These are phyloP conservation scores for Pyrenophora graminea DNA, from an alignment of 2,329 filamentous ascomycete genomes.

Conservation along the genomic window DNA sequence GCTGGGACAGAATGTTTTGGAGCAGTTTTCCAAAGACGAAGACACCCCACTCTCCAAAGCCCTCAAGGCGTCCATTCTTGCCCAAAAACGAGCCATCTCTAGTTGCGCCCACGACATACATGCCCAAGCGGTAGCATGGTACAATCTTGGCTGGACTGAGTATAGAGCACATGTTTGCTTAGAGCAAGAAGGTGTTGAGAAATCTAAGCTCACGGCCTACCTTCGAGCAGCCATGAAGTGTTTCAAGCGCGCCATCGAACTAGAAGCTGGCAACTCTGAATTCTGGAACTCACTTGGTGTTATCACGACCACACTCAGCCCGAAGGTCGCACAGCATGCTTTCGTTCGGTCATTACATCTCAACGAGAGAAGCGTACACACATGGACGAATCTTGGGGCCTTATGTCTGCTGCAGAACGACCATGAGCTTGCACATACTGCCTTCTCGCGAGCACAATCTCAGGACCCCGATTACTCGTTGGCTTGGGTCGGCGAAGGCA, in stretches of 20 bases:
- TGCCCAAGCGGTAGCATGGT: slow-evolving; percentile 93
- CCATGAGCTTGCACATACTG: slow-evolving; percentile 80
- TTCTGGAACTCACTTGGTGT: slow-evolving; percentile 98
- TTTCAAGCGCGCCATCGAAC: slow-evolving; percentile 94
- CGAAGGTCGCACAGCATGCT: slow-evolving; percentile 87
- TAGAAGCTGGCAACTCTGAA: slow-evolving; percentile 90
- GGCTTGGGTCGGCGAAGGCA: slow-evolving; percentile 91
- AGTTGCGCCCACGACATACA: slow-evolving; percentile 74
- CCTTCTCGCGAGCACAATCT: slow-evolving; percentile 88
- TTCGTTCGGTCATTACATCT: slow-evolving; percentile 91
- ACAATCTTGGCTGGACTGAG: slow-evolving; percentile 95
- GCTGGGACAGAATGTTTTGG: slow-evolving; percentile 52
- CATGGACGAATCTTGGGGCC: slow-evolving; percentile 90
- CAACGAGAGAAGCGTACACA: slow-evolving; percentile 80
- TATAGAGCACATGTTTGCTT: slow-evolving; percentile 76
- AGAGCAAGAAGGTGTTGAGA: slow-evolving; percentile 44
- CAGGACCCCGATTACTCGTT: slow-evolving; percentile 91
- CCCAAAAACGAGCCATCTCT: slow-evolving; percentile 83
- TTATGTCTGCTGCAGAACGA: slow-evolving; percentile 86
- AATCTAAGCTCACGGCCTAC: slow-evolving; percentile 62
- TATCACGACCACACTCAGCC: slow-evolving; percentile 82
- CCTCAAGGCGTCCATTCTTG: slow-evolving; percentile 75
- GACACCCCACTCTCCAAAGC: slow-evolving; percentile 55
- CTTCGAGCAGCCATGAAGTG: slow-evolving; percentile 81
- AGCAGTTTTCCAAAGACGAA: slow-evolving; percentile 21